A percentile compares a stretch with the other conserved stretches of the same genome.
Evolutionary conservation across 2,329 filamentous ascomycete genomes (phyloP).

Genomic region (Cercospora citrullina): DNA sequence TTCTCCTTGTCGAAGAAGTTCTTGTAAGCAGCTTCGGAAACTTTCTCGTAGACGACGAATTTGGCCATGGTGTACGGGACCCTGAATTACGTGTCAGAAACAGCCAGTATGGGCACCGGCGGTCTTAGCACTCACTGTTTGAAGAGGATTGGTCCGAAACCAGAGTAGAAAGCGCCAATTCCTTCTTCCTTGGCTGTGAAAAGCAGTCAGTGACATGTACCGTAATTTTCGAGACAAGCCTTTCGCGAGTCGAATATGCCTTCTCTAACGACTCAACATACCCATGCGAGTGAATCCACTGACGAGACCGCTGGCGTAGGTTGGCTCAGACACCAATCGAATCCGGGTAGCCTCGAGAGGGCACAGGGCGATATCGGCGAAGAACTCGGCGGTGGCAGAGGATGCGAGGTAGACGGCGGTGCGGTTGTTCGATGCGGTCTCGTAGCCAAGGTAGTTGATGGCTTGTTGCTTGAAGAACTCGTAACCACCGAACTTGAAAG

Average conservation of each 20-base stretch:
- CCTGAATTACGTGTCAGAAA: slow-evolving; percentile 47
- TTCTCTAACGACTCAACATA: not conserved
- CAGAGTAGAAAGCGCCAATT: slow-evolving; percentile 83
- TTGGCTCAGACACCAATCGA: slow-evolving; percentile 85
- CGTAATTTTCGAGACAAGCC: not conserved
- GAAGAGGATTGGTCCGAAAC: slow-evolving; percentile 84
- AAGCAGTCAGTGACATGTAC: not conserved
- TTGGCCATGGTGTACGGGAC: slow-evolving; percentile 94
- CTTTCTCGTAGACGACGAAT: slow-evolving; percentile 92
- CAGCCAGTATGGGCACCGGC: not conserved
- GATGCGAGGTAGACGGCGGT: slow-evolving; percentile 76
- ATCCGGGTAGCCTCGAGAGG: slow-evolving; percentile 92
- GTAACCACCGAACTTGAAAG: slow-evolving; percentile 92
- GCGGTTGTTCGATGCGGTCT: slow-evolving; percentile 74
- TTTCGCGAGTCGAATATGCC: not conserved
- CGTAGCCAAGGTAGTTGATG: slow-evolving; percentile 77
- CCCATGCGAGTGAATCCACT: slow-evolving; percentile 77
- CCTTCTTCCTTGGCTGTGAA: slow-evolving; percentile 68
- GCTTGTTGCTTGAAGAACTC: slow-evolving; percentile 94
- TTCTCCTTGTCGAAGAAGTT: slow-evolving; percentile 67
- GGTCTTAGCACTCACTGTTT: slow-evolving; percentile 59
- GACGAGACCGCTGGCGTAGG: slow-evolving; percentile 77
- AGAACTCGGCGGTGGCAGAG: slow-evolving; percentile 60
- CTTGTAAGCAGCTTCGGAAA: slow-evolving; percentile 69
- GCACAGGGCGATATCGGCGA: slow-evolving; percentile 77